These are phyloP conservation scores for Globisporangium megalacanthum DNA, from an alignment of 352 stramenopile species.

Conservation along the genomic window DNA sequence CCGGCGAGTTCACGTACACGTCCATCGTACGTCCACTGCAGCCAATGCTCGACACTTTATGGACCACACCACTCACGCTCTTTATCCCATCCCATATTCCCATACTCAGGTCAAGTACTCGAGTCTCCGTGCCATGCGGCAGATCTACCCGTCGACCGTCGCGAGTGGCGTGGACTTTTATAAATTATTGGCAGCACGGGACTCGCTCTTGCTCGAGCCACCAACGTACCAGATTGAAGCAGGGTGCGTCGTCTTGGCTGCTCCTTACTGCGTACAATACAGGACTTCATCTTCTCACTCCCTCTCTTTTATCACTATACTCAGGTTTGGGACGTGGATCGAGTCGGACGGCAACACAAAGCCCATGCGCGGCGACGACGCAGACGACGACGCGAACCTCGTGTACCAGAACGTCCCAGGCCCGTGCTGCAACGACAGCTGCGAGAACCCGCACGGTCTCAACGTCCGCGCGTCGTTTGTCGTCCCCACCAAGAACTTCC, in stretches of 20 bases:
- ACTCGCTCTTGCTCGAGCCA: slow-evolving; percentile 71
- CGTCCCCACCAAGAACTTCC: slow-evolving; percentile 69
- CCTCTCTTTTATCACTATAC: background rate
- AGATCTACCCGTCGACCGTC: slow-evolving; percentile 65
- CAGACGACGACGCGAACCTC: slow-evolving; percentile 55
- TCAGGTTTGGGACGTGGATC: slow-evolving; percentile 75
- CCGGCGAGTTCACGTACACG: slow-evolving; percentile 74
- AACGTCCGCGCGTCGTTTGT: slow-evolving; percentile 79
- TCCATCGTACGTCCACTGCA: slow-evolving; percentile 54
- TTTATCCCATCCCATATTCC: background rate
- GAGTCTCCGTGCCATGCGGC: slow-evolving; percentile 58
- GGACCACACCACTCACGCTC: background rate
- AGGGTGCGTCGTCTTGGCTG: slow-evolving; percentile 21
- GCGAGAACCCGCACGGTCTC: slow-evolving; percentile 74
- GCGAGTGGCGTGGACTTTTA: slow-evolving; percentile 71
- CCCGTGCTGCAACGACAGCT: slow-evolving; percentile 77
- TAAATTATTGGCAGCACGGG: slow-evolving; percentile 66
- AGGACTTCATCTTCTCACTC: background rate
- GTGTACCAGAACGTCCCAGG: slow-evolving; percentile 74
- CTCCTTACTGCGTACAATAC: no score
- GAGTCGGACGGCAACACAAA: slow-evolving; percentile 77
- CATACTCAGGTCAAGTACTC: slow-evolving; percentile 68
- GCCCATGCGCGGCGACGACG: slow-evolving; percentile 67
- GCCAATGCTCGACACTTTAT: background rate
- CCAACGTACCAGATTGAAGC: slow-evolving; percentile 83